phyloP scores from a whole-genome alignment of 2,329 filamentous ascomycete genomes.

The Diaporthe sp. region DNA sequence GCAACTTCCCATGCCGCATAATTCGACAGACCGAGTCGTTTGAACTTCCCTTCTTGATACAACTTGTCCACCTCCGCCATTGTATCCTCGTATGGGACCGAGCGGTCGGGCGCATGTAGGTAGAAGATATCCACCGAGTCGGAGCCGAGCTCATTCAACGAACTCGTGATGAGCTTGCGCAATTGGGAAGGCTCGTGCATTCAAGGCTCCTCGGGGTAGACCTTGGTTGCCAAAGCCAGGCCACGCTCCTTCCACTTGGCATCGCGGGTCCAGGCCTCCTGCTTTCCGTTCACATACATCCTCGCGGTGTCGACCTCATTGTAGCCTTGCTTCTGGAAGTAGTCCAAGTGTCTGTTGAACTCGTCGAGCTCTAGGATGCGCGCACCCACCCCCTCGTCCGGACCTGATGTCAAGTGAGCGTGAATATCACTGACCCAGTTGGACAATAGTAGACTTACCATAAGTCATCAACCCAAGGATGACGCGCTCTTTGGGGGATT shows the following conservation, averaged over 20 bases:
- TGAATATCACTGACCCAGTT: not conserved
- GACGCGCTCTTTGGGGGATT: not conserved
- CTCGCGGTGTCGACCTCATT: conserved; percentile 89
- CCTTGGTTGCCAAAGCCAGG: conserved; percentile 83
- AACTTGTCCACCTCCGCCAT: conserved; percentile 77
- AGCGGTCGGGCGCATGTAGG: conserved; percentile 53
- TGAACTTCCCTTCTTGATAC: conserved; percentile 79
- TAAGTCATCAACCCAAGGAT: conserved; percentile 16
- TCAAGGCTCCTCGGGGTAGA: conserved; percentile 73
- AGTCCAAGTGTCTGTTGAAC: conserved; percentile 79
- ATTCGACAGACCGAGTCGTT: conserved; percentile 78
- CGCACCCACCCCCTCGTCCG: conserved; percentile 72
- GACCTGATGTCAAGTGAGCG: conserved; percentile 56
- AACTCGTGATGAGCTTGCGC: conserved; percentile 70
- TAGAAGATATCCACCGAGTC: conserved; percentile 56
- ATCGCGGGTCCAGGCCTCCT: conserved; percentile 83
- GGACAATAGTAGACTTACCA: not conserved
- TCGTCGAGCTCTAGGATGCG: conserved; percentile 77
- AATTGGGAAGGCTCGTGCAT: conserved; percentile 66
- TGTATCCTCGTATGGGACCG: conserved; percentile 76
- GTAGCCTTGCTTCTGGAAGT: conserved; percentile 84
- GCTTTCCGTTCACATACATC: conserved; percentile 77
- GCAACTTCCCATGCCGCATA: conserved; percentile 84
- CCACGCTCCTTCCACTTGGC: conserved; percentile 85
- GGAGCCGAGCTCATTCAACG: conserved; percentile 77